phyloP scores from a whole-genome alignment of 2,329 filamentous ascomycete genomes.

The Lasiodiplodia citricola region DNA sequence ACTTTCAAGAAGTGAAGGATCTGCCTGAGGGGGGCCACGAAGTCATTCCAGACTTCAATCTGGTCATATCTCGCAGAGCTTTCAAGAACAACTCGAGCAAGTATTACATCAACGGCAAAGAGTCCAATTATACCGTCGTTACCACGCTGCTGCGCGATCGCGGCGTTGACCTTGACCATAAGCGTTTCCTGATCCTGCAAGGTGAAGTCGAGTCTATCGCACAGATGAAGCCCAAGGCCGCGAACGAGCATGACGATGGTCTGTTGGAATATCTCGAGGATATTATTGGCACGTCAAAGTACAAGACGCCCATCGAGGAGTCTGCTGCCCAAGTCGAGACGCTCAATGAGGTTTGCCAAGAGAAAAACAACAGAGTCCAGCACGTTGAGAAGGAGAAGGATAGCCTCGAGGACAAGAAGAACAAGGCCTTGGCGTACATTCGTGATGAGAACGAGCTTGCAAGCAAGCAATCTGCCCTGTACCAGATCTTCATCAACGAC shows the following conservation, averaged over 20 bases:
- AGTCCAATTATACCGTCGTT: conserved; percentile 90
- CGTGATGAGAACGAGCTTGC: conserved; percentile 92
- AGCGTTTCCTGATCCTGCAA: conserved; percentile 95
- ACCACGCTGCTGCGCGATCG: conserved; percentile 84
- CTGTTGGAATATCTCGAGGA: conserved; percentile 96
- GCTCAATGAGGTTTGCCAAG: conserved; percentile 90
- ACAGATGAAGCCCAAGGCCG: conserved; percentile 98
- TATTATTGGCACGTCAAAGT: conserved; percentile 98
- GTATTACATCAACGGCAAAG: conserved; percentile 92
- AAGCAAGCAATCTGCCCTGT: conserved; percentile 87
- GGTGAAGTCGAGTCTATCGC: conserved; percentile 98
- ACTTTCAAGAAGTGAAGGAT: conserved; percentile 95
- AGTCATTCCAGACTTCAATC: conserved; percentile 79
- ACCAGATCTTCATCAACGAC: conserved; percentile 88
- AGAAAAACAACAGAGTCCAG: conserved; percentile 94
- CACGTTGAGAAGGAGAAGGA: conserved; percentile 98
- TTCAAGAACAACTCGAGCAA: conserved; percentile 99
- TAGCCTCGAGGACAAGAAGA: conserved; percentile 92
- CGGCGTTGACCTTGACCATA: conserved; percentile 95
- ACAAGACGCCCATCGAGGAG: conserved; percentile 96
- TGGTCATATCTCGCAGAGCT: conserved; percentile 87
- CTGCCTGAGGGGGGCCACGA: conserved; percentile 75
- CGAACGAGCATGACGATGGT: conserved; percentile 93
- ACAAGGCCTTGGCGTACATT: conserved; percentile 87
- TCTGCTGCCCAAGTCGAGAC: conserved; percentile 87